Base-by-base conservation (phyloP, 164 flowering plant genomes). In the Dillenia turbinata region DNA sequence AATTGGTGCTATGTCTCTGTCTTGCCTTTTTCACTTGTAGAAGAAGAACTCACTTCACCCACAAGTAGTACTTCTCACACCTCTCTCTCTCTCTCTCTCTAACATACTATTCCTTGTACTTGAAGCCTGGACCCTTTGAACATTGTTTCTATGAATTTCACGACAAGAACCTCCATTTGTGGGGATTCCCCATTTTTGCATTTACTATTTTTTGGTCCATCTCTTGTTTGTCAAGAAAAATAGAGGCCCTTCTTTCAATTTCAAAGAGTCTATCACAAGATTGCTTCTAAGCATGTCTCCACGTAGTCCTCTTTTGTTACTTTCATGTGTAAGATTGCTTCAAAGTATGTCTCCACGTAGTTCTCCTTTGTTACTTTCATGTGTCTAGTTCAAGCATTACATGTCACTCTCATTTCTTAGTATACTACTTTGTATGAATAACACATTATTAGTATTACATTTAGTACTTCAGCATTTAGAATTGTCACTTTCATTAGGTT, bases 1-100 rank as follows among this genome's bases (percentile, higher is more conserved):
- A 69, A 65, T 81, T 72, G 89, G 80, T 85, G 72, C 57, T 56
- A 50, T 69, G 82, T 82, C 85, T 24, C 40, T 77, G 12, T 80
- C 86, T 48, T 50, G 59, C 63, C 63, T 76, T 67, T 75, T 69
- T 65, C 56, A 51, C 86, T 83, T 81, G 63, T 60, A 58, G 69
- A 4, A 66, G 75, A 77, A 78, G 78, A 45, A 71, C 69, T 68
- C 78, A 58, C 48, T 12, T 45, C 56, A 44, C 69, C 56, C 60
- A 75, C 75, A 73, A 70, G 55, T 74, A 73, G 69, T 69, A 33
- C 67, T 67, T 65, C 47, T 47, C 62, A 57, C 50, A 49, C 12
- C 11, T 17, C 53, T 8, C 40, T 40, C 14, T 10, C 49, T 61
- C 59, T 12, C 62, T 46, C 40, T 49, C 43, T 24, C 16, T 19